These are phyloP conservation scores for Gracilaria domingensis DNA, from an alignment of 23 red algal genomes.

Conservation along the genomic window DNA sequence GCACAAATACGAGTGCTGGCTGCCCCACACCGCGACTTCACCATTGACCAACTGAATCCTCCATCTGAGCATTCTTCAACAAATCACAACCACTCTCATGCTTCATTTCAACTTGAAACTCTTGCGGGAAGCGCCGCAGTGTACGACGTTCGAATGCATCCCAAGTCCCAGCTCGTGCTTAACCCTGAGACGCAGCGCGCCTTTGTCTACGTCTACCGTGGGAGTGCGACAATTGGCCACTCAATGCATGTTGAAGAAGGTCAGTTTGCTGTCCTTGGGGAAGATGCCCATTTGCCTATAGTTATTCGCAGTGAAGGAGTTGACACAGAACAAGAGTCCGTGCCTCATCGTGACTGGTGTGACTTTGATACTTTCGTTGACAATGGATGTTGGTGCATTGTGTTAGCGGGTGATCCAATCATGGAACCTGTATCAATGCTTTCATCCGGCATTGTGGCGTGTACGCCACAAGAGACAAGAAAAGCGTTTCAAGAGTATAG, in stretches of 20 bases:
- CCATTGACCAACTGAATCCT: neutral
- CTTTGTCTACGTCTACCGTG: conserved; percentile 61
- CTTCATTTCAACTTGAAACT: conserved; percentile 51
- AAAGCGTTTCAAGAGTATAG: conserved; percentile 66
- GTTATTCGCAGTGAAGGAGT: conserved; percentile 47
- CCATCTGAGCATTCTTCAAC: neutral
- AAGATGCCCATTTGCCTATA: conserved; percentile 42
- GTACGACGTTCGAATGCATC: conserved; percentile 60
- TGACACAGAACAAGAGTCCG: neutral
- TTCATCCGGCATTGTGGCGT: conserved; percentile 55
- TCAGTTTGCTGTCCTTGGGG: conserved; percentile 34
- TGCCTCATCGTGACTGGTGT: conserved; percentile 8
- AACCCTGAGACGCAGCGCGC: conserved; percentile 49
- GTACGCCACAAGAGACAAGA: conserved; percentile 47
- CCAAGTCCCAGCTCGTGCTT: conserved; percentile 59
- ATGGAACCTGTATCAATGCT: conserved; percentile 57
- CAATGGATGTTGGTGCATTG: conserved; percentile 51
- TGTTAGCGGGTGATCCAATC: conserved; percentile 50
- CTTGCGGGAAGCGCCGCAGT: conserved; percentile 51
- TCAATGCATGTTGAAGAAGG: conserved; percentile 42
- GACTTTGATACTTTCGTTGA: conserved; percentile 56
- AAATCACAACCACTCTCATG: neutral
- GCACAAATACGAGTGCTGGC: conserved; percentile 52
- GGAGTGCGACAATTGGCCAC: conserved; percentile 36
- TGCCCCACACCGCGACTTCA: conserved; percentile 4